Base-by-base conservation (phyloP, 306 rosid species). In the Castanopsis chinensis region DNA sequence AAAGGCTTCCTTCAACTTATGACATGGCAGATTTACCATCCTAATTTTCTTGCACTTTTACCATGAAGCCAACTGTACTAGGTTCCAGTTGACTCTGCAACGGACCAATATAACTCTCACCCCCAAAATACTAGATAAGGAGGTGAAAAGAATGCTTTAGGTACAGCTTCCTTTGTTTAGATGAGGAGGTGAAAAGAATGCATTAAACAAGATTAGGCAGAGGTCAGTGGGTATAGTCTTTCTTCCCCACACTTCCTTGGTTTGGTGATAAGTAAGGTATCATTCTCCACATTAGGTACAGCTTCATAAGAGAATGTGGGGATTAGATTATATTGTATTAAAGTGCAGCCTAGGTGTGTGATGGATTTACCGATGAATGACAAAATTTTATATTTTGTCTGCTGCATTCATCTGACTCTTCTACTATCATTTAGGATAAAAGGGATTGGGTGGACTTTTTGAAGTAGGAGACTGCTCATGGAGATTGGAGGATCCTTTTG, bases 401-500 rank as follows among this genome's bases (percentile, higher is more conserved):
- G 72, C 51, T 35, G 70, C 69, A 21, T 12, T 63, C 78, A 58
- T 73, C 27, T 41, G 80, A 79, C 75, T 52, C 67, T 32, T 73
- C 30, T 68, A 28, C 77, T 41, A 30, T 76, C 30, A 69, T 7
- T 73, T 76, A 54, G 64, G 78, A 61, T 59, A 25, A 59, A 76
- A 54, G 78, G 55, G 56, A 54, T 18, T 10, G 68, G 65, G 37
- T 30, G 33, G 65, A 51, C 23, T 61, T 51, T 4, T 18, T 17
- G 58, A 43, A 43, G 56, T 54, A 49, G 54, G 58, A 54, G 65
- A 67, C 27, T 56, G 37, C 43, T 71, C 74, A 69, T 79, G 78
- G 37, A 68, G 25, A 68, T 35, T 68, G 13, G 12, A 15, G 45
- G 19, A 19, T 68, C 53, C 27, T 5, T 37, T 35, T 6, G 7